Evolutionary conservation across 176 grass and related monocot species (phyloP).

Genomic region (Paspalum vaginatum): DNA sequence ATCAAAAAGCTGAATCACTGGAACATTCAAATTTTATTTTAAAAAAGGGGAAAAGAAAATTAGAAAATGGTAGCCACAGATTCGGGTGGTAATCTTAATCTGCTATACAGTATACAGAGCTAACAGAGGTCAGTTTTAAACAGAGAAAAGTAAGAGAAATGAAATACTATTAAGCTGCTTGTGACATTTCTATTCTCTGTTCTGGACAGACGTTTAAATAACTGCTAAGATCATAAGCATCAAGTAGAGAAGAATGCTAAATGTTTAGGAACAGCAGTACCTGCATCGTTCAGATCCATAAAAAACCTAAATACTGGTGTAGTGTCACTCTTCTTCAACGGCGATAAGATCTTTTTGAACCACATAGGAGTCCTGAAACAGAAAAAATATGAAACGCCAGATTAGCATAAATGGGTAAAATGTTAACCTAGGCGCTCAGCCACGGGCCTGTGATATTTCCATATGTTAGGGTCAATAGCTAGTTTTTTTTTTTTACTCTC

Average conservation of each 20-base stretch:
- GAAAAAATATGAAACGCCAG: constrained; percentile 5
- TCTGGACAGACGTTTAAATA: background rate
- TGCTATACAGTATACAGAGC: background rate
- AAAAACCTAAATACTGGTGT: constrained; percentile 93
- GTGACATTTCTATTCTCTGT: background rate
- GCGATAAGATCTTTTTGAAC: constrained; percentile 77
- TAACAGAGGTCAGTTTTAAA: background rate
- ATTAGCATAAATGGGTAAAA: constrained; percentile 10
- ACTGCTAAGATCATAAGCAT: constrained; percentile 7
- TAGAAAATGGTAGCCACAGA: background rate
- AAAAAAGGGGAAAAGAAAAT: no score
- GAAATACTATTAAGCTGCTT: background rate
- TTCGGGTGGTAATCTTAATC: background rate
- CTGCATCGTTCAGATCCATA: constrained; percentile 97
- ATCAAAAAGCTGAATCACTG: background rate
- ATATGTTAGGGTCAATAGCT: background rate
- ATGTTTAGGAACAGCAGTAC: constrained; percentile 42
- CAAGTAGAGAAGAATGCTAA: constrained; percentile 6
- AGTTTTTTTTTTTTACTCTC: constrained; percentile 1
- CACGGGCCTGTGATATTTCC: background rate
- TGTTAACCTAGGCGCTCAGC: background rate
- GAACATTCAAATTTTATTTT: background rate
- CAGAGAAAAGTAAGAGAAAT: background rate
- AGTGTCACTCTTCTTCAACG: constrained; percentile 68
- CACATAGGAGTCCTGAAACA: constrained; percentile 67